phyloP scores from a whole-genome alignment of 192 early-diverging fungal species.

The Irineochytrium annulatum region DNA sequence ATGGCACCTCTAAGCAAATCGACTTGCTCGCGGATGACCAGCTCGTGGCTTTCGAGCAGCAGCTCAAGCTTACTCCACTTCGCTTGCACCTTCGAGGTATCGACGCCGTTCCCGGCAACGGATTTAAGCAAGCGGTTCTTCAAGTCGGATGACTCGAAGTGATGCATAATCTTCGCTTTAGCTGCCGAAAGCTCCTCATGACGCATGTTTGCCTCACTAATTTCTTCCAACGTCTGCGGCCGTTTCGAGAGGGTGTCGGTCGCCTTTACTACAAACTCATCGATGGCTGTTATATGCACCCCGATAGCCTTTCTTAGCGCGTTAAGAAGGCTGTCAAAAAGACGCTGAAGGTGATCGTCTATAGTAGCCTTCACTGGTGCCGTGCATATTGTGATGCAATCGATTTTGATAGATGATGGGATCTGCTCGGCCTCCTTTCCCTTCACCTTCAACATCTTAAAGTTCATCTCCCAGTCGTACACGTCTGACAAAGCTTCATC shows the following conservation, averaged over 20 bases:
- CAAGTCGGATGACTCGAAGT: conserved; percentile 48
- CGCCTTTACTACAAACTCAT: conserved; percentile 48
- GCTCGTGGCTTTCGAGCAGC: conserved; percentile 55
- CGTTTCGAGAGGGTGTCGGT: conserved; percentile 41
- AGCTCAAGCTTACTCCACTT: conserved; percentile 55
- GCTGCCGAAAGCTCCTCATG: conserved; percentile 47
- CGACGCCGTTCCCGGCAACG: conserved; percentile 45
- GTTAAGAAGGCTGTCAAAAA: conserved; percentile 50
- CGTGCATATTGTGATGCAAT: conserved; percentile 52
- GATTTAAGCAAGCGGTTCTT: conserved; percentile 55
- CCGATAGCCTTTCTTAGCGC: conserved; percentile 33
- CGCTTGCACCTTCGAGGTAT: conserved; percentile 36
- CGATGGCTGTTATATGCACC: conserved; percentile 35
- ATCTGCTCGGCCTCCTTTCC: conserved; percentile 58
- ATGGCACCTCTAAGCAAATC: conserved; percentile 48
- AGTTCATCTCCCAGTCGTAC: conserved; percentile 51
- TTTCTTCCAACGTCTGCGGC: conserved; percentile 51
- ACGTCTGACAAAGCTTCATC: conserved; percentile 39
- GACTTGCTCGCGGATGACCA: conserved; percentile 58
- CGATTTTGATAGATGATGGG: conserved; percentile 41
- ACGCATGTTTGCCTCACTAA: conserved; percentile 46
- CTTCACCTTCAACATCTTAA: conserved; percentile 49
- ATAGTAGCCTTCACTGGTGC: conserved; percentile 53
- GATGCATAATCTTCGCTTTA: conserved; percentile 33
- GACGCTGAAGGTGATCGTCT: conserved; percentile 54